Conservation (phyloP, 768 basidiomycete genomes). For the Obba rivulosa region DNA sequence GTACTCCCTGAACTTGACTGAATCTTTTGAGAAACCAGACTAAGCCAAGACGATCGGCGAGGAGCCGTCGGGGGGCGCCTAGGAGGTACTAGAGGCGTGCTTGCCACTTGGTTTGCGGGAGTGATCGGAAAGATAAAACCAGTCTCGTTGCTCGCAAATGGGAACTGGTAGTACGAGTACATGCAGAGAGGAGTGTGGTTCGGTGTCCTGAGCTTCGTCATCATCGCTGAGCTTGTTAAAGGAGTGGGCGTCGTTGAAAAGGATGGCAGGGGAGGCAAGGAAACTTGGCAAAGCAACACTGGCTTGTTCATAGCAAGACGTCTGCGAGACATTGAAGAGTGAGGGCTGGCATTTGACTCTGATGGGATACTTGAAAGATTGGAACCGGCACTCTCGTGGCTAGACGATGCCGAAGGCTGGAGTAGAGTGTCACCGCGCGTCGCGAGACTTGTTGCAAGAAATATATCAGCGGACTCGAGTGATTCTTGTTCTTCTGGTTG, state of each 20-base stretch:
- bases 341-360: neutral
- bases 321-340: slow-evolving; percentile 26
- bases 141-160: neutral
- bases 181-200: slow-evolving; percentile 6
- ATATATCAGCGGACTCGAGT: no score
- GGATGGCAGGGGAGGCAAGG: slow-evolving; percentile 14
- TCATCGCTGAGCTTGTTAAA: slow-evolving; percentile 1
- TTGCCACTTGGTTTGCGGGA: slow-evolving; percentile 26
- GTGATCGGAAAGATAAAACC: slow-evolving; percentile 12
- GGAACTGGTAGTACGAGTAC: neutral
- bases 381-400: no score
- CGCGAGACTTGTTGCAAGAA: no score
- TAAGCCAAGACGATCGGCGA: neutral
- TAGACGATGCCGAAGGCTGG: no score
- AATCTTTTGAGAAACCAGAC: neutral
- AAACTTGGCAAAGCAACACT: slow-evolving; percentile 15
- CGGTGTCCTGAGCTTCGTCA: neutral
- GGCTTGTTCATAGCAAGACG: slow-evolving; percentile 28
- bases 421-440: no score
- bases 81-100: slow-evolving; percentile 22
- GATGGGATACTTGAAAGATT: neutral
- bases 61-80: slow-evolving; percentile 15
- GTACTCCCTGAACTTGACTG: no score
- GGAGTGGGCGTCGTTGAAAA: slow-evolving; percentile 10
- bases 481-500: no score